A percentile compares a stretch with the other conserved stretches of the same genome.
phyloP scores from a whole-genome alignment of 345 rosid genomes.

The Odontarrhena argentea region DNA sequence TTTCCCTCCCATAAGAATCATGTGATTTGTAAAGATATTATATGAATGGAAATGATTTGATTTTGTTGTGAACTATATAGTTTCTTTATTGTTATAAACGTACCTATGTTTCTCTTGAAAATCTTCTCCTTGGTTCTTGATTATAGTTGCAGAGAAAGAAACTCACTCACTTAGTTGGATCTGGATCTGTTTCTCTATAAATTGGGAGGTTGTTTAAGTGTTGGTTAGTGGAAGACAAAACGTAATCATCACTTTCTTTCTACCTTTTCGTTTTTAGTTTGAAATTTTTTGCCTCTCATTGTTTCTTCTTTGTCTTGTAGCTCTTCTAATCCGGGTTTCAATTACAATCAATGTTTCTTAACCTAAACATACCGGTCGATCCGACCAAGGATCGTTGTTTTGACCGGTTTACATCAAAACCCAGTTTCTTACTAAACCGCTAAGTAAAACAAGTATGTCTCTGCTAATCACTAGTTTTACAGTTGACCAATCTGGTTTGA shows the following conservation, averaged over 20 bases:
- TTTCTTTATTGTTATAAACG: not conserved
- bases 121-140: slow-evolving; percentile 23
- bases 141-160: slow-evolving; percentile 24
- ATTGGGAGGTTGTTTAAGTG: slow-evolving; percentile 19
- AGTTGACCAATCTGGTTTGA: slow-evolving; percentile 22
- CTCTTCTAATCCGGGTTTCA: slow-evolving; percentile 21
- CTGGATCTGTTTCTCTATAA: slow-evolving; percentile 32
- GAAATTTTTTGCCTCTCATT: slow-evolving; percentile 31
- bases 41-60: slow-evolving; percentile 39
- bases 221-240: slow-evolving; percentile 43
- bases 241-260: slow-evolving; percentile 41
- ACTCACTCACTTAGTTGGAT: slow-evolving; percentile 22
- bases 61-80: slow-evolving; percentile 37
- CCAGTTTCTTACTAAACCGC: not conserved
- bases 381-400: not conserved
- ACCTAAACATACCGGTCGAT: slow-evolving; percentile 6
- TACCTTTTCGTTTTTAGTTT: slow-evolving; percentile 27
- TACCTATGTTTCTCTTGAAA: slow-evolving; percentile 13
- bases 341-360: not conserved
- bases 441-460: no score
- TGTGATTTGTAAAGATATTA: slow-evolving; percentile 39
- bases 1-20: slow-evolving; percentile 28
- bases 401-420: not conserved
- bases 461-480: slow-evolving; percentile 24
- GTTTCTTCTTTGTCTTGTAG: not conserved